Evolutionary conservation across 495 filamentous ascomycete species (phyloP), one percentile per base, ranked within the genome.

Genomic region (Penicillium malachiteum): DNA sequence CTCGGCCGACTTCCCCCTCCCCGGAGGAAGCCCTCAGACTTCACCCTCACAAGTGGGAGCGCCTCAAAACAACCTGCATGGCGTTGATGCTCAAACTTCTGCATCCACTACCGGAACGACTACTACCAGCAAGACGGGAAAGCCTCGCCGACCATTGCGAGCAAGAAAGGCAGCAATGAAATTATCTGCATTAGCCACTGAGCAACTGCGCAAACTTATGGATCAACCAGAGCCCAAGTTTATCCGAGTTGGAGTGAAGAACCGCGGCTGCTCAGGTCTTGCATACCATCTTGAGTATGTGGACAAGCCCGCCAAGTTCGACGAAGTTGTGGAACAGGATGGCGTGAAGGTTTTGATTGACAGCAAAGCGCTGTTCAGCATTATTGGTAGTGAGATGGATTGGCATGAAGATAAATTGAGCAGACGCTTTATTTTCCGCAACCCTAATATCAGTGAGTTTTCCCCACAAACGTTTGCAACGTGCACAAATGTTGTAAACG

Each of bases 351-450:
- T 98, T 33, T 65, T 98, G 71, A 90, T 98, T 50, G 94, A 98
- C 74, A 92, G 88, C 74, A 97, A 96, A 74, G 94, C 94, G 55
- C 75, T 98, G 54, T 94, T 98, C 63, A 96, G 90, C 67, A 96
- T 98, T 41, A 96, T 98, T 69, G 94, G 95, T 8, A 96, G 89
- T 62, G 94, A 97, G 79, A 98, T 98, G 94, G 94, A 98, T 67
- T 98, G 92, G 93, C 83, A 93, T 3, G 92, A 97, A 72, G 95
- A 97, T 64, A 95, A 93, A 72, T 68, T 98, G 63, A 95, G 84
- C 67, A 80, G 87, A 65, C 78, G 87, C 62, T 98, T 98, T 76
- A 85, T 96, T 56, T 98, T 98, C 72, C 84, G 84, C 66, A 98
- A 98, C 73, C 94, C 94, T 32, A 98, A 98, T 68, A 97, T 97